Evolutionary conservation across 106 monocot species (phyloP).

Genomic region (Posidonia australis): DNA sequence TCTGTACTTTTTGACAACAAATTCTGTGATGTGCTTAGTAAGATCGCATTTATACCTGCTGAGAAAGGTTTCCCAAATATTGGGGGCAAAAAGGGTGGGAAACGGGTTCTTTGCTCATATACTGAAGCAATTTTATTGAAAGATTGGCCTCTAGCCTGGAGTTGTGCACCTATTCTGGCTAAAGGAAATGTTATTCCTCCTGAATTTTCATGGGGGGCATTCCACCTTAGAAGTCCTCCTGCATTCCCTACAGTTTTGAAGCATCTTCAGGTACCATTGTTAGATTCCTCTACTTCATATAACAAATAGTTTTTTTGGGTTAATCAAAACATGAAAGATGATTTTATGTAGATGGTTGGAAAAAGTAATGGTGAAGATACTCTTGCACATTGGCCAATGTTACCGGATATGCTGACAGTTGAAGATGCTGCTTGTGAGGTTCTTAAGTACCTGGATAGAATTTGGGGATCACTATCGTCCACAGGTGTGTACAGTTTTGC

Average conservation of each 20-base stretch:
- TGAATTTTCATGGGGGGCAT: conserved; percentile 89
- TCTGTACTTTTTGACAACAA: conserved; percentile 58
- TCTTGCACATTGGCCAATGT: conserved; percentile 88
- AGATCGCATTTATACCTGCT: conserved; percentile 81
- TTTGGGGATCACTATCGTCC: conserved; percentile 79
- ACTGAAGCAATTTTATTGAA: conserved; percentile 65
- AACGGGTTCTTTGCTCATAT: conserved; percentile 63
- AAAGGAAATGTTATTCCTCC: conserved; percentile 74
- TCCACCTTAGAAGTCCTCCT: conserved; percentile 85
- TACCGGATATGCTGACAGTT: conserved; percentile 62
- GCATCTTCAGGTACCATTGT: conserved; percentile 69
- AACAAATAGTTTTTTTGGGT: not conserved
- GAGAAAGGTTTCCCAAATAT: conserved; percentile 92
- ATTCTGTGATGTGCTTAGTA: conserved; percentile 69
- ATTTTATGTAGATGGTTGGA: conserved; percentile 49
- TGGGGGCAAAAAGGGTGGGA: conserved; percentile 91
- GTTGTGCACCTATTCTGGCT: conserved; percentile 73
- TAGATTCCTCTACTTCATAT: not conserved
- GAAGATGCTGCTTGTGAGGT: conserved; percentile 77
- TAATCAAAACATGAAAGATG: not conserved
- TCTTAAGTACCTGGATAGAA: conserved; percentile 62
- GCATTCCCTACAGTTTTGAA: conserved; percentile 72
- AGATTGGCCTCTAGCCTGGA: conserved; percentile 98
- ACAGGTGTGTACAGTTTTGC: conserved; percentile 39
- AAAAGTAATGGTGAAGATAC: conserved; percentile 95